Base-by-base conservation (phyloP, 2,329 filamentous ascomycete species). In the Nakataea oryzae region DNA sequence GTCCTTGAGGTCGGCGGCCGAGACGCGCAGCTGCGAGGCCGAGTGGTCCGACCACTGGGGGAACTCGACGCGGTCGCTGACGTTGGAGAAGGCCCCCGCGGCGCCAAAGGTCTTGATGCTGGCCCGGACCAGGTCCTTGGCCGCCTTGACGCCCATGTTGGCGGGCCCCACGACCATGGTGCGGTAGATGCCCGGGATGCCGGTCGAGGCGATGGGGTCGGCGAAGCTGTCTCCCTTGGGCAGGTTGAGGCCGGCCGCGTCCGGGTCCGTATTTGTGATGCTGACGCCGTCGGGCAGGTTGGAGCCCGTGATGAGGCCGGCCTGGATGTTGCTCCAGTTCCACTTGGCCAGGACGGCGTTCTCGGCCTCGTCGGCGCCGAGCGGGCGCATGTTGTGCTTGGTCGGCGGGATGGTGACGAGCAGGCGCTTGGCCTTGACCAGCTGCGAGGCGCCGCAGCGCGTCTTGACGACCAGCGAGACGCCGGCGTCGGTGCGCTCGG, bases 331-430 rank as follows among this genome's bases (percentile, higher is more conserved):
- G 3, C 64, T 69, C 66, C 67, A 69, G 5, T 64, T 63, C 65
- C 72, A 73, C 26, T 68, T 66, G 14, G 29, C 26, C 59, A 75
- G 72, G 26, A 74, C 58, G 0, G 14, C n/a, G 1, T 57, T 27
- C 54, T 75, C 73, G 3, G 58, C 58, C 0, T 63, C 26, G 61
- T 73, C 69, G 13, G 74, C 69, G 54, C 72, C 68, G 62, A 75
- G 73, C 3, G 68, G 67, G 5, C 64, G 41, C 58, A 75, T 59
- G 61, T 72, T 72, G 8, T 66, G 63, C 0, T 67, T 60, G 7
- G 67, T 73, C 0, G 74, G 74, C 12, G 72, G 70, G 34, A 74
- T 68, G 17, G 74, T 66, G 59, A 76, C 60, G 21, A 77, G 66
- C 3, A 75, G 66, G 47, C 68, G 68, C 61, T 71, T 71, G 12